Evolutionary conservation across 352 stramenopile species (phyloP).

Genomic region (Globisporangium radiosum): DNA sequence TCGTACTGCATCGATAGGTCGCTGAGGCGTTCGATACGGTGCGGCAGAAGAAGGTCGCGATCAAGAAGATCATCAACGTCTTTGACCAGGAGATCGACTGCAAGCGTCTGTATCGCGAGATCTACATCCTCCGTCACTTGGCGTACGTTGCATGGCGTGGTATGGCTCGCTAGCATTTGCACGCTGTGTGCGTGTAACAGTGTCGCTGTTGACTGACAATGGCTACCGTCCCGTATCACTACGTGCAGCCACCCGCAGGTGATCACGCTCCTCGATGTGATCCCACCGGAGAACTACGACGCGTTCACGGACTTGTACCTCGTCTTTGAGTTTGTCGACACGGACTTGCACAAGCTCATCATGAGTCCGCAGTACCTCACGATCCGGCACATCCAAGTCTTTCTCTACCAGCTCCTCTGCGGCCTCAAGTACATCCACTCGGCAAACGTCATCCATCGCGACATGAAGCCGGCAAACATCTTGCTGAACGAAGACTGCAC

Average conservation of each 20-base stretch:
- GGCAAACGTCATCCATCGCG: constrained; percentile 84
- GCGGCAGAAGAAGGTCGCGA: constrained; percentile 77
- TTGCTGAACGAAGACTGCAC: constrained; percentile 85
- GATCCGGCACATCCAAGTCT: constrained; percentile 96
- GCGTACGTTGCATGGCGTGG: constrained; percentile 25
- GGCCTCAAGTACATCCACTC: constrained; percentile 96
- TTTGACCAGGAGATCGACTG: constrained; percentile 86
- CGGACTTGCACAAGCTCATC: constrained; percentile 92
- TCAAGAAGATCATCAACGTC: constrained; percentile 88
- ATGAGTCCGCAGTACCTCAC: constrained; percentile 91
- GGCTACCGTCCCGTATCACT: too few relatives aligned
- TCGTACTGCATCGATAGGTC: constrained; percentile 21
- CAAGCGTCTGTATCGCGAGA: constrained; percentile 83
- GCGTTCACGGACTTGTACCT: constrained; percentile 90
- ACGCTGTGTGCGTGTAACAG: neutral
- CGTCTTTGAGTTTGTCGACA: constrained; percentile 92
- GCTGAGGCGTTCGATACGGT: constrained; percentile 77
- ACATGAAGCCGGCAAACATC: constrained; percentile 88
- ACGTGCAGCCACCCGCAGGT: constrained; percentile 60
- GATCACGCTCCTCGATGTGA: constrained; percentile 78
- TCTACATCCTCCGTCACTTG: constrained; percentile 83
- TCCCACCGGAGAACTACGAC: constrained; percentile 76
- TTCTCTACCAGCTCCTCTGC: constrained; percentile 93
- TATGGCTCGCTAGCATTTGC: neutral
- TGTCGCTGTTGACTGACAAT: too few relatives aligned